Evolutionary conservation across 495 filamentous ascomycete genomes (phyloP), one percentile per base, ranked within the genome.

Genomic region (Daldinia grandis): DNA sequence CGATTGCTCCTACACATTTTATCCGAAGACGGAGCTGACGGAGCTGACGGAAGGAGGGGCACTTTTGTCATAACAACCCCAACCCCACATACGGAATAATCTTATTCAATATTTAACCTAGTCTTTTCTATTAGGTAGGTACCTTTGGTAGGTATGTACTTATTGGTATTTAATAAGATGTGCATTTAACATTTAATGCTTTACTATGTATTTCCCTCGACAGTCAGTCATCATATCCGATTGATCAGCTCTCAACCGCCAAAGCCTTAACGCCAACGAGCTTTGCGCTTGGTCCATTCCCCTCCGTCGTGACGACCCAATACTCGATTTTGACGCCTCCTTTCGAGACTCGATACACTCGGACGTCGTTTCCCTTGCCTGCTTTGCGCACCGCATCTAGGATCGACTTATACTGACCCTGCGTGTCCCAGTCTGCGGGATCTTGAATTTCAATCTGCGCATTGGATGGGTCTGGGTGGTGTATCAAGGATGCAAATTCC

Each of bases 221-320:
- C 9, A 28, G 49, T 21, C 9, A 28, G 49, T 21, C 4, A 53
- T 17, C 49, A 30, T 6, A 53, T 53, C 27, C 7, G 27, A 50
- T 25, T 15, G 5, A 31, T 74, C 74, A 92, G 66, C 85, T 89
- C 85, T 95, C 93, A 75, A 96, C 82, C 40, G 87, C 85, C 84
- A 91, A 81, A 6, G 90, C 91, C 83, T 91, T 93, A 47, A 90
- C 79, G 6, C 93, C 93, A 4, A 97, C 87, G 65, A 97, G 54
- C 78, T 82, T 86, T 38, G 83, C 84, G 24, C 74, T 78, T 42
- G 76, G 67, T 76, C 80, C 73, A 69, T 83, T 78, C 82, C 85
- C 79, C 68, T 82, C 71, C 58, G 88, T 71, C 66, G 87, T 89
- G 31, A 95, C 79, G 50, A 95, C 79, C 85, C 86, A 96, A 74